Evolutionary conservation across 352 stramenopile species (phyloP), one percentile per base, ranked within the genome.

Genomic region (Globisporangium iwayamae): DNA sequence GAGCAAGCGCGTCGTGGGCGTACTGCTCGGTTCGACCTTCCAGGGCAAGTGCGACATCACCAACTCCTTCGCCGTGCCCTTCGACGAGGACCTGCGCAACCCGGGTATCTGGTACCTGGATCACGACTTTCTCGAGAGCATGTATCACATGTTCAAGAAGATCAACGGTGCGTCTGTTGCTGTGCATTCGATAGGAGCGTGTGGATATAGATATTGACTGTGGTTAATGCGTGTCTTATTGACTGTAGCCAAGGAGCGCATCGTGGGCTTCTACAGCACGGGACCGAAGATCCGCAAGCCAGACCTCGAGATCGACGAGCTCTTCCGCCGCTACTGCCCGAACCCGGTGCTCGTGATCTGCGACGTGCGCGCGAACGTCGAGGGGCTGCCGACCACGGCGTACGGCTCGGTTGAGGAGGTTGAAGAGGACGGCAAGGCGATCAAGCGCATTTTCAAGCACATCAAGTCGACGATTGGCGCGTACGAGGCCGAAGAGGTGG

Each of bases 71-170:
- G 87, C 87, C 8, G 97, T 99, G 62, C 98, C 98, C 6, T 99
- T 99, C 72, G 98, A 99, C 70, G 98, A 99, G 81, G 97, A 99
- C 72, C 75, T 96, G 53, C 94, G 96, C 60, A 99, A 99, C 80
- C 91, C 93, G 41, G 83, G 81, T 22, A 98, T 99, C 56, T 99
- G 98, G 93, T 99, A 99, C 79, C 79, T 99, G 47, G 98, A 99
- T 85, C 97, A 99, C 79, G 98, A 99, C 81, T 99, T 98, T 71
- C 78, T 99, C 45, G 97, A 99, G 74, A 99, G 85, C 72, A 99
- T 99, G 97, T 96, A 90, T 66, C 68, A 74, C 56, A 98, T 98
- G 91, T 98, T 97, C 74, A 96, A 94, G 78, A 97, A 98, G 77
- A 96, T 98, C 63, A 97, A 95, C 65, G 87, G 81, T 90, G 67